phyloP scores from a whole-genome alignment of 495 filamentous ascomycete species.

The Talaromyces liani region DNA sequence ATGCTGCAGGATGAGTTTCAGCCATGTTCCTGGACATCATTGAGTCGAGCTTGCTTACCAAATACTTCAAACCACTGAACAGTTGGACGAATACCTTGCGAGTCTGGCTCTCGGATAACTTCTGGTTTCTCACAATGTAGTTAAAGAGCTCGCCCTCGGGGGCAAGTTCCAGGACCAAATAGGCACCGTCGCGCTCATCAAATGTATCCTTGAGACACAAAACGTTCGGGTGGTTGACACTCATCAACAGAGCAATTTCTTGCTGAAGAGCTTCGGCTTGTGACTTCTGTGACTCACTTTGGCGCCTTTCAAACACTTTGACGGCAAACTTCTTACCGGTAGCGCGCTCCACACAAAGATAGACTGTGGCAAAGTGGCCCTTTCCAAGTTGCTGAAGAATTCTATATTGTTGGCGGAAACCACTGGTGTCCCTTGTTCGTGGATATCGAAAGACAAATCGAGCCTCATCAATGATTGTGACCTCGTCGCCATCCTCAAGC shows the following conservation, averaged over 20 bases:
- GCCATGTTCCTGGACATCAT: background rate
- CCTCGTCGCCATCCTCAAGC: conserved; percentile 80
- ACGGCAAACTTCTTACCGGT: conserved; percentile 82
- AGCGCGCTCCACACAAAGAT: conserved; percentile 77
- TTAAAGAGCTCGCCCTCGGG: conserved; percentile 94
- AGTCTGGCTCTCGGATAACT: conserved; percentile 75
- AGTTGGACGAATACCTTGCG: conserved; percentile 85
- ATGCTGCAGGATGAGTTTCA: conserved; percentile 57
- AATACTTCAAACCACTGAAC: conserved; percentile 87
- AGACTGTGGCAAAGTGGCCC: conserved; percentile 94
- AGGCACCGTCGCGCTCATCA: conserved; percentile 84
- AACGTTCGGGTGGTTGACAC: conserved; percentile 91
- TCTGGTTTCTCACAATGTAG: conserved; percentile 78
- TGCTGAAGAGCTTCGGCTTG: conserved; percentile 83
- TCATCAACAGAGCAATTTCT: conserved; percentile 93
- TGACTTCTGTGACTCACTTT: conserved; percentile 68
- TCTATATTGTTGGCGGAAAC: conserved; percentile 79
- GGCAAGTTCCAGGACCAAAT: conserved; percentile 86
- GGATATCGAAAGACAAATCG: conserved; percentile 90
- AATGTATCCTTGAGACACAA: conserved; percentile 93
- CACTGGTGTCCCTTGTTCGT: conserved; percentile 61
- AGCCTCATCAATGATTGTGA: conserved; percentile 73
- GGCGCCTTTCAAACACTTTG: conserved; percentile 84
- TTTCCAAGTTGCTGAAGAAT: conserved; percentile 84
- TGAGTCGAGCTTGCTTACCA: conserved; percentile 49